Percentiles rank a stretch among this genome's conserved stretches.
phyloP scores from a whole-genome alignment of 139 green algal genomes.

The Tetraselmis chui region DNA sequence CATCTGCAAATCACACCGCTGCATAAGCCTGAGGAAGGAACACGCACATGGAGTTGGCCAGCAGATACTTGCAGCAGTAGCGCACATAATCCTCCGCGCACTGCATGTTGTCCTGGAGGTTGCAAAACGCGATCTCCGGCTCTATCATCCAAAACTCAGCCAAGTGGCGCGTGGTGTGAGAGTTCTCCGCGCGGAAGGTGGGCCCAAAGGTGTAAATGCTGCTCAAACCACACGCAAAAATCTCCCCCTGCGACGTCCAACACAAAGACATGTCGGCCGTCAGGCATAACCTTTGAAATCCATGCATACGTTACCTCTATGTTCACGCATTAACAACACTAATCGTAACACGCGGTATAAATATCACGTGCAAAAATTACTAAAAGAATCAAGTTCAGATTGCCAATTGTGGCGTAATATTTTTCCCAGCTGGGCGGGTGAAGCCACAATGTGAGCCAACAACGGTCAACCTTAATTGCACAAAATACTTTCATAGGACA shows the following conservation, averaged over 20 bases:
- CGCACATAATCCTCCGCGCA: slow-evolving; percentile 82
- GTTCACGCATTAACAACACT: background rate
- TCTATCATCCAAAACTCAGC: slow-evolving; percentile 99
- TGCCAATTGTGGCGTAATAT: background rate
- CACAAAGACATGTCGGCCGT: too few species aligned
- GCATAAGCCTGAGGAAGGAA: background rate
- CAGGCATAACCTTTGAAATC: background rate
- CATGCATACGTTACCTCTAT: background rate
- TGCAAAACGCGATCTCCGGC: slow-evolving; percentile 93
- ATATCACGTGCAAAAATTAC: background rate
- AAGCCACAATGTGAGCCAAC: too few species aligned
- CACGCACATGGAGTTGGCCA: slow-evolving; percentile 55
- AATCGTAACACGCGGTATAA: background rate
- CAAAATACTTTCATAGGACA: too few species aligned
- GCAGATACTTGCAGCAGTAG: slow-evolving; percentile 63
- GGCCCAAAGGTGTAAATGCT: slow-evolving; percentile 76
- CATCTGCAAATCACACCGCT: too few species aligned
- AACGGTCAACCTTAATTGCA: too few species aligned
- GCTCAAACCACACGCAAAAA: slow-evolving; percentile 55
- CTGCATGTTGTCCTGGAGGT: slow-evolving; percentile 90
- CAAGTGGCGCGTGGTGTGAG: slow-evolving; percentile 87
- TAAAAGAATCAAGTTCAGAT: slow-evolving; percentile 3
- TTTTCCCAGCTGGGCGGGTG: too few species aligned
- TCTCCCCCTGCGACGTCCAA: slow-evolving; percentile 34
- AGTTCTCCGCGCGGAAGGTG: slow-evolving; percentile 94